These are phyloP conservation scores for Rhodotorula sp. DNA, from an alignment of 1,284 basidiomycete species.

Conservation along the genomic window DNA sequence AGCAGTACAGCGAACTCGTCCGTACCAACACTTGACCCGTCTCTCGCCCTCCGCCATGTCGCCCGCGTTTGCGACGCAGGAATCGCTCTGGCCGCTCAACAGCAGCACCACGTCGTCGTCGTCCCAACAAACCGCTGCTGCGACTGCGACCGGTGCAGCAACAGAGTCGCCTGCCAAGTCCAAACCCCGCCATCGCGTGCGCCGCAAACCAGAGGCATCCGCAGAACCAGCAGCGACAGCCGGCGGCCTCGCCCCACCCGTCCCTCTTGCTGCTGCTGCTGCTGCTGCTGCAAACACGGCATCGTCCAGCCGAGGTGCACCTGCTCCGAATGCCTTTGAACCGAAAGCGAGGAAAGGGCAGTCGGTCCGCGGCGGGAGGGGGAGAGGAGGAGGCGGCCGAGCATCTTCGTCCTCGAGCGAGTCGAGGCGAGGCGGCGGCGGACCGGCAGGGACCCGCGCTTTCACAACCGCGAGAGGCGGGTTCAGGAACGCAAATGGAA, in stretches of 20 bases:
- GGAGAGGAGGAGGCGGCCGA: background rate
- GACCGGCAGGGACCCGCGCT: background rate
- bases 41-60: background rate
- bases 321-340: background rate
- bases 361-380: background rate
- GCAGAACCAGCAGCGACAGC: background rate
- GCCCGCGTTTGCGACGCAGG: constrained; percentile 1
- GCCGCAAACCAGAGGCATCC: background rate
- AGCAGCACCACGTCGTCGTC: background rate
- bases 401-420: background rate
- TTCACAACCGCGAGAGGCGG: too few species aligned
- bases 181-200: background rate
- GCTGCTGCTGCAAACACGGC: background rate
- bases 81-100: constrained; percentile 5
- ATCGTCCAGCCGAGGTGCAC: background rate
- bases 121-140: background rate
- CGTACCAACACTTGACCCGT: background rate
- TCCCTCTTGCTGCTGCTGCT: background rate
- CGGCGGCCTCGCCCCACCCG: background rate
- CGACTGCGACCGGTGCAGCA: background rate
- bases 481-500: background rate
- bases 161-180: background rate
- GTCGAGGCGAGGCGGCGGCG: background rate
- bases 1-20: background rate
- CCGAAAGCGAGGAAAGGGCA: background rate